Base-by-base conservation (phyloP, 768 basidiomycete genomes). In the Hemileccinum rubropunctum region DNA sequence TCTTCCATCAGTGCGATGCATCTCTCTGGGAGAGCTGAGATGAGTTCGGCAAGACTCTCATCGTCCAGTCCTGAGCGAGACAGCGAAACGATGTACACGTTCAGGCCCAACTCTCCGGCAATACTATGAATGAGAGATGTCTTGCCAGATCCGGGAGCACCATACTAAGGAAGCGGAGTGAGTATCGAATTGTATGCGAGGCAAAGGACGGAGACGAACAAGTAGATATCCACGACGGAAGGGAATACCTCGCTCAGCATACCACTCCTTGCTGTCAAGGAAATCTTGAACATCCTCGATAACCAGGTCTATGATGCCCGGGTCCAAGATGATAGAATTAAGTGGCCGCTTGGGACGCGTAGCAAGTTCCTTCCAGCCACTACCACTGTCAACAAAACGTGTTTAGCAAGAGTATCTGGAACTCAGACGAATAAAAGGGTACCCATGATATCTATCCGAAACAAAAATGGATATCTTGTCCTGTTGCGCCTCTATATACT, bases 1-100 rank as follows among this genome's bases (percentile, higher is more conserved):
- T 91, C 90, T 64, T 91, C 88, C 80, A 92, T 88, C 32, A 92
- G 73, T 5, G 83, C 80, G 48, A 91, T 84, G 58, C 84, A 88
- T 56, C 75, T 74, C 49, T 81, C 75, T n/a, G 89, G 88, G 2
- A 90, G 73, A 2, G 74, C 71, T 9, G 77, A 73, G 51, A 89
- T 80, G 37, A 88, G 71, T 35, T 79, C 73, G 45, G 72, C 75
- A 21, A 89, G 76, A 8, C 68, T 63, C 2, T 73, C 70, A 61
- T 90, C 88, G 58, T 88, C 86, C 38, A 91, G 63, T 9, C 81
- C 80, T 13, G 67, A 56, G 17, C 80, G 77, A 4, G 85, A 82
- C 7, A 90, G 77, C 1, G 85, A 82, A 37, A 91, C 65, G 41
- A 88, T 78, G 66, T 88, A 90, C 21, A 91, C 78, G 57, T 88